Evolutionary conservation across 2,329 filamentous ascomycete species (phyloP).

Genomic region (Corynespora cassiicola): DNA sequence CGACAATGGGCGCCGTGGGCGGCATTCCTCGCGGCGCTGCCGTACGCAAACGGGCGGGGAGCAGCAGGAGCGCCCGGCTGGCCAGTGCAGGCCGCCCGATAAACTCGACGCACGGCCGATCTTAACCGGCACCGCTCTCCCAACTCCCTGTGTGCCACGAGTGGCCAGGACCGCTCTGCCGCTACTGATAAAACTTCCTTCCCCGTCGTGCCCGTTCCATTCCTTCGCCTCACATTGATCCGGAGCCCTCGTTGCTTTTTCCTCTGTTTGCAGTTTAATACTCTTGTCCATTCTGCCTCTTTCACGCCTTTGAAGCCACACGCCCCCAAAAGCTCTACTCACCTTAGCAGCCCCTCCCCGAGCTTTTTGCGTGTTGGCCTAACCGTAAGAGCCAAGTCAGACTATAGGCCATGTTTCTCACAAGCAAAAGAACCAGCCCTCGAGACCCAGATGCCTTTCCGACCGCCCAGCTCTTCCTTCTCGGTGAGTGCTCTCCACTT

Average conservation of each 20-base stretch:
- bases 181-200: constrained; percentile 1
- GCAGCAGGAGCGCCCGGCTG: too few species aligned
- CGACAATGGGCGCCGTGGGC: too few species aligned
- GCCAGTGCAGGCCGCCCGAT: too few species aligned
- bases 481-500: constrained; percentile 75
- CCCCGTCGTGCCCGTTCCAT: constrained; percentile 1
- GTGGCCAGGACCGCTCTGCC: constrained; percentile 5
- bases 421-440: constrained; percentile 60
- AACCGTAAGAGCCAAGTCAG: constrained; percentile 60
- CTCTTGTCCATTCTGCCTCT: constrained; percentile 3
- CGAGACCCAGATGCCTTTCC: constrained; percentile 79
- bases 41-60: too few species aligned
- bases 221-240: neutral
- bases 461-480: constrained; percentile 78
- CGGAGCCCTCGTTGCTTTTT: constrained; percentile 1
- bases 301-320: constrained; percentile 18
- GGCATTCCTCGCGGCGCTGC: too few species aligned
- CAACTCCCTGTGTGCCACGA: neutral
- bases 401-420: constrained; percentile 65
- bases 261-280: constrained; percentile 7
- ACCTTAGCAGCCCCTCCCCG: constrained; percentile 1
- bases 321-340: constrained; percentile 29
- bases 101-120: constrained; percentile 7
- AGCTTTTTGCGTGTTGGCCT: constrained; percentile 22
- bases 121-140: constrained; percentile 2